A percentile compares a stretch with the other conserved stretches of the same genome.
Evolutionary conservation across 495 filamentous ascomycete species (phyloP).

Genomic region (Talaromyces thailandensis): DNA sequence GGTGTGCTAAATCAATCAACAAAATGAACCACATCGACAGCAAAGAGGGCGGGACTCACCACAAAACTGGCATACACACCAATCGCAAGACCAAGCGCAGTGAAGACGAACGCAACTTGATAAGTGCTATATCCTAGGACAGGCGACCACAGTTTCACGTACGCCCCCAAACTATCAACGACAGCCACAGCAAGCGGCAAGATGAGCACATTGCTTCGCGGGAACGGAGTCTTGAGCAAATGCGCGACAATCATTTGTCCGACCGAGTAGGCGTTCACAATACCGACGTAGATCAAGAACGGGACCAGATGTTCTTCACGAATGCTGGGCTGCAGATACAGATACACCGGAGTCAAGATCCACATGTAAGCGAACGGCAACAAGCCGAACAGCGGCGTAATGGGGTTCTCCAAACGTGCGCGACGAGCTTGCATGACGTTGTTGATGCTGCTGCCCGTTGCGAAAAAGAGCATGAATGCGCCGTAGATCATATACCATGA

Average conservation of each 20-base stretch:
- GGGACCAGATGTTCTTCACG: constrained; percentile 74
- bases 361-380: constrained; percentile 69
- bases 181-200: constrained; percentile 61
- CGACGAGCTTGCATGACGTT: constrained; percentile 78
- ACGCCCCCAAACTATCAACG: constrained; percentile 66
- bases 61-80: constrained; percentile 95
- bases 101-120: constrained; percentile 79
- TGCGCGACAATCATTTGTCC: constrained; percentile 93
- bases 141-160: constrained; percentile 68
- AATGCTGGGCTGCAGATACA: constrained; percentile 76
- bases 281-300: constrained; percentile 75
- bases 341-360: constrained; percentile 64
- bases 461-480: constrained; percentile 70
- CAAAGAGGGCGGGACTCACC: constrained; percentile 30
- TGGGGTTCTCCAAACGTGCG: constrained; percentile 57
- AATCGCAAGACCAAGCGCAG: constrained; percentile 66
- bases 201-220: constrained; percentile 75
- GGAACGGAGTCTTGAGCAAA: constrained; percentile 74
- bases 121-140: constrained; percentile 65
- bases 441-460: constrained; percentile 58
- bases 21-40: background rate
- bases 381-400: constrained; percentile 70
- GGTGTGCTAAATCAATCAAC: constrained; percentile 45
- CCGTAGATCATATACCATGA: constrained; percentile 95
- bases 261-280: constrained; percentile 89